phyloP scores from a whole-genome alignment of 345 rosid species.

The Mangifera indica region DNA sequence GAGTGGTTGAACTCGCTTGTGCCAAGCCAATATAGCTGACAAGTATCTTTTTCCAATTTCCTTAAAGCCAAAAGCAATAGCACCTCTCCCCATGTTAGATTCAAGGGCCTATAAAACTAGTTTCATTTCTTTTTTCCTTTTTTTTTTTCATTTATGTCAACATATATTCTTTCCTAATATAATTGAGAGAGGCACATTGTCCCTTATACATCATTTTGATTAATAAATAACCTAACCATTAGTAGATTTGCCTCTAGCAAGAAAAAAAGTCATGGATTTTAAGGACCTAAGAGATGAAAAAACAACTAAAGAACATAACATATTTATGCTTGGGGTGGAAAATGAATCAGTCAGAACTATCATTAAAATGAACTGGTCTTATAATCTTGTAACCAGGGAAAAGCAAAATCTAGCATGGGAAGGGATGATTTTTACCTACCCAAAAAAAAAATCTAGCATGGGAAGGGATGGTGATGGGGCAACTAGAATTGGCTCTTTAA shows the following conservation, averaged over 20 bases:
- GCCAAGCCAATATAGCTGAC: neutral
- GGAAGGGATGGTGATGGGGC: too few species aligned
- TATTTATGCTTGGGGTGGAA: too few species aligned
- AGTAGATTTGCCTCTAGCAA: neutral
- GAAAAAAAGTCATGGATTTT: neutral
- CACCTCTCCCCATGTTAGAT: neutral
- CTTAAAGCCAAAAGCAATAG: conserved; percentile 2
- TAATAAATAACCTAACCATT: neutral
- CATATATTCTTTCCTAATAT: neutral
- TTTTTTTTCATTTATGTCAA: neutral
- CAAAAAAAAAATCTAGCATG: too few species aligned
- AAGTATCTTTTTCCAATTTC: neutral
- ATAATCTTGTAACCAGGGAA: too few species aligned
- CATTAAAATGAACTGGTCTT: too few species aligned
- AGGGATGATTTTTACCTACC: too few species aligned
- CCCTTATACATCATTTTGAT: neutral
- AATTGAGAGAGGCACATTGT: neutral
- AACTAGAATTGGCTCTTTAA: too few species aligned
- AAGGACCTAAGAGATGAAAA: neutral
- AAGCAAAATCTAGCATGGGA: too few species aligned
- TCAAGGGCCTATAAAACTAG: neutral
- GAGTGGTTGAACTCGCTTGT: neutral
- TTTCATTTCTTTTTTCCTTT: neutral
- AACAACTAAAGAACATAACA: neutral
- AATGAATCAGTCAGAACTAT: too few species aligned